These are phyloP conservation scores for Cytospora leucostoma DNA, from an alignment of 2,329 filamentous ascomycete species.

Conservation along the genomic window DNA sequence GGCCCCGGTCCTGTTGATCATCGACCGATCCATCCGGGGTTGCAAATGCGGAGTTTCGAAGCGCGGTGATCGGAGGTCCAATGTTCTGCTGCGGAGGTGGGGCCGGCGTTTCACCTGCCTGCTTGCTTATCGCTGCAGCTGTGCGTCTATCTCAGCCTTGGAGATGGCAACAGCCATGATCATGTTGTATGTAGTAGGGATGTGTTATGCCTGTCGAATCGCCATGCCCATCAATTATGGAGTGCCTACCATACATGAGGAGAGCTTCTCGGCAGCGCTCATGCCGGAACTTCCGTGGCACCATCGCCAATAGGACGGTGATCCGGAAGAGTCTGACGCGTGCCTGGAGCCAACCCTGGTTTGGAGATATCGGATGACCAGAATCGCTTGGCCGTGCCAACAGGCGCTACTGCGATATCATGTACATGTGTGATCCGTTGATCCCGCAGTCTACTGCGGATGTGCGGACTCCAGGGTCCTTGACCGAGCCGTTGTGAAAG, in stretches of 20 bases:
- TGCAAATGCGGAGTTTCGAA: not conserved
- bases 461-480: not conserved
- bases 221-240: not conserved
- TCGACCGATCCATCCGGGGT: constrained; percentile 17
- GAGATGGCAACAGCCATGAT: not conserved
- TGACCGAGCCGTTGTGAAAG: not conserved
- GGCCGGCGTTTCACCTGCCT: not conserved
- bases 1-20: constrained; percentile 2
- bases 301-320: constrained; percentile 20
- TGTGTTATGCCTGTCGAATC: not conserved
- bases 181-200: not conserved
- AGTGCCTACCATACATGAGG: not conserved
- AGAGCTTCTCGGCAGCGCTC: not conserved
- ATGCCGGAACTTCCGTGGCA: not conserved
- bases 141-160: not conserved
- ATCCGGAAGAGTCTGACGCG: constrained; percentile 10
- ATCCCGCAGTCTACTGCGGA: not conserved
- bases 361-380: constrained; percentile 3
- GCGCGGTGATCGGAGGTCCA: constrained; percentile 5
- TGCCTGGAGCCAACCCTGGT: constrained; percentile 15
- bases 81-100: constrained; percentile 12
- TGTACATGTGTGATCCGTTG: not conserved
- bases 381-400: not conserved
- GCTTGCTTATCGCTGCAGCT: not conserved
- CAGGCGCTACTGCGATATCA: constrained; percentile 18